phyloP scores from a whole-genome alignment of 176 grass and related monocot genomes.

The Chloris gayana region DNA sequence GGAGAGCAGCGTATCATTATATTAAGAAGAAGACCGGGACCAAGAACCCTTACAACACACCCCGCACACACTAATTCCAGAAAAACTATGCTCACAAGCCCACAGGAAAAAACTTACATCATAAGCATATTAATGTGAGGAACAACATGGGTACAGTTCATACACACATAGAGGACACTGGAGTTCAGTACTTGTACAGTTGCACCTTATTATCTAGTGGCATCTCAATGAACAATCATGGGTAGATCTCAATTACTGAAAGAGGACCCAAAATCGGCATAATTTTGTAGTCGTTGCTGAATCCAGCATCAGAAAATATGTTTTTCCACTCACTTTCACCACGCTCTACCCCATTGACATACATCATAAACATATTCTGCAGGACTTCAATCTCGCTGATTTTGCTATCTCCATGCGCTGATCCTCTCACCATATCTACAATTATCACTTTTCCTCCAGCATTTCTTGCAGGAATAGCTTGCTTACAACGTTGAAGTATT shows the following conservation, averaged over 20 bases:
- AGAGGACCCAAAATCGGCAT: conserved; percentile 28
- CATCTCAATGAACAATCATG: neutral
- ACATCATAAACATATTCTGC: conserved; percentile 37
- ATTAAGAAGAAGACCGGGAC: no score
- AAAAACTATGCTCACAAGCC: no score
- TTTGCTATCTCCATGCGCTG: neutral
- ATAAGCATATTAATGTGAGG: no score
- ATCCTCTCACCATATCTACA: conserved; percentile 32
- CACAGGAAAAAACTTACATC: no score
- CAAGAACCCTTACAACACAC: no score
- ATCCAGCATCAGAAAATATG: conserved; percentile 46
- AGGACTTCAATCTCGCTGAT: conserved; percentile 15
- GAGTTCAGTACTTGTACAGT: no score
- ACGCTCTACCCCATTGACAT: conserved; percentile 20
- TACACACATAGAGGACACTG: no score
- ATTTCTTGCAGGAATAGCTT: conserved; percentile 21
- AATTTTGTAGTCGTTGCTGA: conserved; percentile 43
- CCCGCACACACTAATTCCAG: no score
- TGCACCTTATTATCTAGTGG: no score
- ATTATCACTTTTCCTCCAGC: conserved; percentile 38
- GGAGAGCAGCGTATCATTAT: no score
- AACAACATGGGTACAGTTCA: no score
- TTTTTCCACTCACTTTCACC: conserved; percentile 42
- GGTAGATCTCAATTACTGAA: conserved; percentile 31
- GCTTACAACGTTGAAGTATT: conserved; percentile 40